Conservation (phyloP, 495 filamentous ascomycete species). For the Evernia prunastri region DNA sequence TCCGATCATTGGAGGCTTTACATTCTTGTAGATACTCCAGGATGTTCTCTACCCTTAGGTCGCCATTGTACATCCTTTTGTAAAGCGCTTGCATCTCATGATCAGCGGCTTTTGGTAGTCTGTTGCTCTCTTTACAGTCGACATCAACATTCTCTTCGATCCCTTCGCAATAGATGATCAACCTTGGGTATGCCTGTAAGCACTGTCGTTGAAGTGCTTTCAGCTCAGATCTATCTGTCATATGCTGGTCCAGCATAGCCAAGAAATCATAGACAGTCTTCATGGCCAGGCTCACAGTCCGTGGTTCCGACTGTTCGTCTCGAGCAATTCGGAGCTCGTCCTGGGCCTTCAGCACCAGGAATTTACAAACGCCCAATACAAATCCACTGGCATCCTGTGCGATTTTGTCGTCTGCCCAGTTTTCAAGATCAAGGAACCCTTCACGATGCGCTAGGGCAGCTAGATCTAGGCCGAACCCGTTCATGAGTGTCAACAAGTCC, state of each 20-base stretch:
- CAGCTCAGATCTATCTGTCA: conserved; percentile 45
- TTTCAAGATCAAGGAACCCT: conserved; percentile 67
- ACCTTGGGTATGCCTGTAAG: conserved; percentile 85
- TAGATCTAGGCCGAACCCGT: conserved; percentile 81
- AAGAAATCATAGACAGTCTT: conserved; percentile 80
- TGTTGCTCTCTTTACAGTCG: conserved; percentile 73
- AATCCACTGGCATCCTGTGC: conserved; percentile 54
- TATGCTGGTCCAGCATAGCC: conserved; percentile 64
- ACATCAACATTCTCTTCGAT: conserved; percentile 83
- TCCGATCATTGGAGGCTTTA: conserved; percentile 74
- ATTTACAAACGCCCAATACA: conserved; percentile 58
- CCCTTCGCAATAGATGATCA: conserved; percentile 93
- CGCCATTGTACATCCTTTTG: conserved; percentile 89
- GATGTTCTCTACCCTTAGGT: conserved; percentile 72
- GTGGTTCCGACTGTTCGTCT: conserved; percentile 51
- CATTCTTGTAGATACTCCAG: conserved; percentile 74
- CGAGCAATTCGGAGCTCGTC: conserved; percentile 68
- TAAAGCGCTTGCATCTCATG: conserved; percentile 94
- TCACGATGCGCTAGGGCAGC: conserved; percentile 82
- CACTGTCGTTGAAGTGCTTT: conserved; percentile 71
- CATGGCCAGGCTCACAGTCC: conserved; percentile 68
- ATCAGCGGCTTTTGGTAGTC: conserved; percentile 68
- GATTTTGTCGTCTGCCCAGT: conserved; percentile 67
- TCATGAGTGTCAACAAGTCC: conserved; percentile 64
- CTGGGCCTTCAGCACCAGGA: conserved; percentile 74